These are phyloP conservation scores for Aspergillus sp. DNA, from an alignment of 2,329 filamentous ascomycete genomes.

Conservation along the genomic window DNA sequence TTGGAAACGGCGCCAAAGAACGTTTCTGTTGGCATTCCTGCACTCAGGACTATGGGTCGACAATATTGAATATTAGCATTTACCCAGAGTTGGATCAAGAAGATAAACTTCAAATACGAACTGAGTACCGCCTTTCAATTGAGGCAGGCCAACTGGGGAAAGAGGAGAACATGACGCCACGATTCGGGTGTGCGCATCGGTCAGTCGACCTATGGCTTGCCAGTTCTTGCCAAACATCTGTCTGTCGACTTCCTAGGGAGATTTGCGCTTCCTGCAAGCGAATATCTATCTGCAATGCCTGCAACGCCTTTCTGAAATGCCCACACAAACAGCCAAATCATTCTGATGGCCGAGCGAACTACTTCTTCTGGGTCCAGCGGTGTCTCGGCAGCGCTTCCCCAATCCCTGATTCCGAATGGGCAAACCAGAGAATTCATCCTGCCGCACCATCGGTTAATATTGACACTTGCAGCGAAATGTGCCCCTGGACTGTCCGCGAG, in stretches of 20 bases:
- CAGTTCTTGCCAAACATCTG: constrained; percentile 31
- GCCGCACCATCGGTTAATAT: constrained; percentile 27
- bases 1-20: constrained; percentile 22
- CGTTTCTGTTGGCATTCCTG: constrained; percentile 35
- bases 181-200: constrained; percentile 35
- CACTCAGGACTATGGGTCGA: constrained; percentile 27
- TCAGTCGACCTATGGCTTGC: constrained; percentile 36
- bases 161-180: constrained; percentile 32
- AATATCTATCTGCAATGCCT: constrained; percentile 31
- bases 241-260: constrained; percentile 29
- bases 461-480: constrained; percentile 33
- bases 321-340: constrained; percentile 27
- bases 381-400: constrained; percentile 23
- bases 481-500: constrained; percentile 34
- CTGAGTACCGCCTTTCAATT: constrained; percentile 32
- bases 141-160: constrained; percentile 29
- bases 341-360: constrained; percentile 21
- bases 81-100: constrained; percentile 29
- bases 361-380: constrained; percentile 31
- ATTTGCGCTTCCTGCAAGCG: constrained; percentile 29
- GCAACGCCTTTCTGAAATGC: constrained; percentile 27
- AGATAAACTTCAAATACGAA: constrained; percentile 26
- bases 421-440: constrained; percentile 31
- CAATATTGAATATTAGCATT: constrained; percentile 27
- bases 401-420: constrained; percentile 27